Conservation (phyloP, 495 filamentous ascomycete genomes). For the Cudoniella acicularis region DNA sequence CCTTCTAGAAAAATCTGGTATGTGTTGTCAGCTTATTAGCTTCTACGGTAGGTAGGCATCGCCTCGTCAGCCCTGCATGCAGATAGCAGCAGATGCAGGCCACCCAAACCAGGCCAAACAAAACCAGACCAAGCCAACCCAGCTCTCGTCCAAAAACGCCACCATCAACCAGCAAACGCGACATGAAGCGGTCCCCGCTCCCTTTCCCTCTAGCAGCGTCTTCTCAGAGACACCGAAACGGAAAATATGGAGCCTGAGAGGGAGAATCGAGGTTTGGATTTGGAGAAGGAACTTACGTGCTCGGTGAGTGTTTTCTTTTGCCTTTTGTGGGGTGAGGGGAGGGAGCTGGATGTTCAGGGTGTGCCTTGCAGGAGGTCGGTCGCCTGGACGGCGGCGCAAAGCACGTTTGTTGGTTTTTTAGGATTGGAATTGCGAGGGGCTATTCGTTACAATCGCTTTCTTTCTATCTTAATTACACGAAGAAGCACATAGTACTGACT, state of each 20-base stretch:
- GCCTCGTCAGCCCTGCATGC: conserved; percentile 18
- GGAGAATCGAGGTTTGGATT: conserved; percentile 45
- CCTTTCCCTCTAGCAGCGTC: not conserved
- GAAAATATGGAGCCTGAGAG: conserved; percentile 9
- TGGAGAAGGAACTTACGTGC: conserved; percentile 89
- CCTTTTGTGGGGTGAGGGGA: not conserved
- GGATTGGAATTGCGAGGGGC: not conserved
- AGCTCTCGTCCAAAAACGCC: not conserved
- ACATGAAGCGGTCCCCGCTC: not conserved
- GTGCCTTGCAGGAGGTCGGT: too few species aligned
- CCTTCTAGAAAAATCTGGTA: too few species aligned
- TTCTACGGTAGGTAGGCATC: conserved; percentile 21
- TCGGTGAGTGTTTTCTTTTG: conserved; percentile 60
- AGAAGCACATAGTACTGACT: conserved; percentile 12
- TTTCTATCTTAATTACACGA: not conserved
- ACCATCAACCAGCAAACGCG: not conserved
- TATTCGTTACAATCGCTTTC: not conserved
- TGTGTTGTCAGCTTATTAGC: too few species aligned
- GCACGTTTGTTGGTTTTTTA: too few species aligned
- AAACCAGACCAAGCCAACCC: not conserved
- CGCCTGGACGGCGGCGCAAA: too few species aligned
- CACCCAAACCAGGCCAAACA: not conserved
- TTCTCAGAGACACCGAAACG: not conserved
- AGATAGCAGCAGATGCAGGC: not conserved
- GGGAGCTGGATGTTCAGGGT: not conserved